Percentiles rank a stretch among this genome's conserved stretches.
These are phyloP conservation scores for Inga oerstediana DNA, from an alignment of 306 rosid species.

Conservation along the genomic window DNA sequence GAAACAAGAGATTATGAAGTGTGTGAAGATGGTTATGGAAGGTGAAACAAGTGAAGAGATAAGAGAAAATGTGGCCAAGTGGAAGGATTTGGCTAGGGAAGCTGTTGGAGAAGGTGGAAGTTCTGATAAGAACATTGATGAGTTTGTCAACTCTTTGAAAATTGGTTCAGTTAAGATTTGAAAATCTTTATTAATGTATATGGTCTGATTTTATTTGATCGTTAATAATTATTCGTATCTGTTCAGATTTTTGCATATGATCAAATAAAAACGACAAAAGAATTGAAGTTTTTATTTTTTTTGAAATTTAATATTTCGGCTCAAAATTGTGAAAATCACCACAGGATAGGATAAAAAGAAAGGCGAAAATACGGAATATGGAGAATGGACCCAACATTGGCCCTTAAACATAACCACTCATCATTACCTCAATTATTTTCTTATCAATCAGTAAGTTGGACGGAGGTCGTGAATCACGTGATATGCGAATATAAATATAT, in stretches of 20 bases:
- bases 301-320: too few species aligned
- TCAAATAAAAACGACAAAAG: background rate
- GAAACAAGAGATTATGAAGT: constrained; percentile 45
- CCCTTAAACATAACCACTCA: too few species aligned
- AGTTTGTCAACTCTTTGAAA: background rate
- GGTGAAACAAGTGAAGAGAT: constrained; percentile 50
- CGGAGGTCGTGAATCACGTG: background rate
- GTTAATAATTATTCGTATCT: too few species aligned
- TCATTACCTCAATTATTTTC: too few species aligned
- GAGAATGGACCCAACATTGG: too few species aligned
- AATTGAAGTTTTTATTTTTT: background rate
- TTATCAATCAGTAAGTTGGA: background rate
- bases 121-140: background rate
- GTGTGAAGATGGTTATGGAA: constrained; percentile 59
- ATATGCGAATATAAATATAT: background rate
- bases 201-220: too few species aligned
- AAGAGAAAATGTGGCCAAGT: background rate
- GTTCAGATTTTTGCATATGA: too few species aligned
- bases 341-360: too few species aligned
- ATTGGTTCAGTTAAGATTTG: background rate
- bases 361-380: too few species aligned
- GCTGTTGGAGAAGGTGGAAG: background rate
- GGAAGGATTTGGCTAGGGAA: background rate
- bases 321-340: too few species aligned
- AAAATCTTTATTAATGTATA: too few species aligned